Base-by-base conservation (phyloP, 2,329 filamentous ascomycete species). In the Pleochaeta shiraiana region DNA sequence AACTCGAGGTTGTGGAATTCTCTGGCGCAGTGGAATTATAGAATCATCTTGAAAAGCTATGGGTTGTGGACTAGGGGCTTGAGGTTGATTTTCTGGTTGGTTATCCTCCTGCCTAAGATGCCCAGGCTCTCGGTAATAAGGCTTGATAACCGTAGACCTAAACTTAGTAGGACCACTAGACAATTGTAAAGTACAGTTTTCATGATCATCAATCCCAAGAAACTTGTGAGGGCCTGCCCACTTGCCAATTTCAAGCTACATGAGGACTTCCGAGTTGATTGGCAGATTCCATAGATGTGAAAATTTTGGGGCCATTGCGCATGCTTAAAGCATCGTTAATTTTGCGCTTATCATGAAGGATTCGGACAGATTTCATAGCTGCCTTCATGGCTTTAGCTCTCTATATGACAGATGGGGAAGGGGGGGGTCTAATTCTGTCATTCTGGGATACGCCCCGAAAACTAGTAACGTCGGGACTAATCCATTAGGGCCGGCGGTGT, bases 231-330 rank as follows among this genome's bases (percentile, higher is more conserved):
- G 26, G 4, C 28, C 24, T 6, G 26, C 2, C 53, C 53, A 31
- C n/a, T n/a, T n/a, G n/a, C n/a, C n/a, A n/a, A n/a, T n/a, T 61
- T 66, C 45, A 21, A 63, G 37, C 47, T 45, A 66, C 19, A 65
- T 59, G 2, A 66, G 33, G 7, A 65, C 62, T 3, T 64, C 5
- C 6, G 55, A 64, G 21, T 65, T 62, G 14, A 64, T 21, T 24
- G 24, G 6, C 11, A 67, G 47, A 14, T 64, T 39, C 33, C 64
- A 33, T 7, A 66, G 47, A 1, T 7, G n/a, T 16, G 19, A 53
- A 33, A 1, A 33, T 61, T 26, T 34, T 64, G 3, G 62, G 57
- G 12, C 64, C 50, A 43, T 67, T 67, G 1, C 62, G 7, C 4
- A 14, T 57, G 31, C 45, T 61, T 0, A 67, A 26, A 1, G 63